Evolutionary conservation across 257 asterid species (phyloP), one percentile per base, ranked within the genome.

Genomic region (Plantago ovata): DNA sequence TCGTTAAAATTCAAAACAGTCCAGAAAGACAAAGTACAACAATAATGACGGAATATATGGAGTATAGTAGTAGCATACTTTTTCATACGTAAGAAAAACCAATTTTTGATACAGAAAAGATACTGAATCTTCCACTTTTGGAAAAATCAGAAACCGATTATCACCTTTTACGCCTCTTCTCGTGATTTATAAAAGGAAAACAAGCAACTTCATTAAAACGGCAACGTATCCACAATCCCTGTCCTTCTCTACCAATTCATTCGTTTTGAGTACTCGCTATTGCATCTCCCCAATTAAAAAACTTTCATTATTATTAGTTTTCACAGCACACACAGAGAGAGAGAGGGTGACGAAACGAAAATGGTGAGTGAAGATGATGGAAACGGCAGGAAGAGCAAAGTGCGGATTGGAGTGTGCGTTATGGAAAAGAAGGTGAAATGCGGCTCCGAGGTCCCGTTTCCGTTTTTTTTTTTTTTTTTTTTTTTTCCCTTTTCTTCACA

Each of bases 361-460:
- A 81, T 74, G 85, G 77, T 41, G 75, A 80, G 59, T 53, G 80
- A 65, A 59, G 78, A 66, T 49, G 67, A 65, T 43, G 60, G 60
- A 41, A 61, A 8, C 7, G 36, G 36, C 36, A 6, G 66, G 13
- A 79, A 66, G 62, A 58, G 61, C 72, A 87, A 87, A 73, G 73
- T 91, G 53, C 72, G 64, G 63, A 78, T 87, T 51, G 98, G 98
- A 67, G 96, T 90, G 51, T 90, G 98, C 67, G 98, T 90, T 71
- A 81, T 90, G 96, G 98, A 90, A 90, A 90, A 87, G 96, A 87
- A 90, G 98, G 98, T 87, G 98, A 91, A 84, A 81, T 87, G 95
- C 87, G 95, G 95, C 90, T 76, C 87, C 83, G 94, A 84, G 95
- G 94, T 86, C 84, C 84, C 71, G 77, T 78, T 75, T 64, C 75